Evolutionary conservation across 495 filamentous ascomycete species (phyloP), one percentile per base, ranked within the genome.

Genomic region (Sabuloglossum arenarium): DNA sequence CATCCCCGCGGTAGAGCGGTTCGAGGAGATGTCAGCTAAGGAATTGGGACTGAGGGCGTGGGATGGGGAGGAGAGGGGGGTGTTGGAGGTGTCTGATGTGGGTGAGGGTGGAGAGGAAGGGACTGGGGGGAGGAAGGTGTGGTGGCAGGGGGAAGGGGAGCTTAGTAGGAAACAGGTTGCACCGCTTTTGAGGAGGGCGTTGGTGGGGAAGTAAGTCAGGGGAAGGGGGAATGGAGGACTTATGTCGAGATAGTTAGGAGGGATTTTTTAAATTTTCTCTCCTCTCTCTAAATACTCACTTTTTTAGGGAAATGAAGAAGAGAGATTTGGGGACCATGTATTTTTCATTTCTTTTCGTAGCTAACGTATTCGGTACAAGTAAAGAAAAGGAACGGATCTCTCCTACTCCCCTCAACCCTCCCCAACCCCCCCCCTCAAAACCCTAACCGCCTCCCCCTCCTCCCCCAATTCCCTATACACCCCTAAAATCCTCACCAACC

Each of bases 401-500:
- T n/a, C n/a, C n/a, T n/a, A n/a, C n/a, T n/a, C n/a, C n/a, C 30
- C 34, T 16, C 6, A 39, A 6, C 34, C 34, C 34, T 2, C 34
- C 3, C 34, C 14, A 39, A 5, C 6, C 34, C 34, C 45, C 45
- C 23, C 45, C 62, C 82, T 85, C 52, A 96, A 69, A 14, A 75
- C 73, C 32, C 62, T 64, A 23, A 70, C 58, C 0, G 84, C 85
- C 59, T 90, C 88, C 19, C 64, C 71, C 60, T 80, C 76, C 57
- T 87, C 89, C 9, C 79, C 84, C 62, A 96, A 70, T 19, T 80
- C 70, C n/a, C 79, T 72, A 68, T 94, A 96, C 54, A 94, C 73
- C 4, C 72, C 75, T 65, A 96, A 66, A 27, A 91, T 70, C 60
- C 78, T 81, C 64, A 88, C 64, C n/a, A 81, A 66, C 54, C 79